Evolutionary conservation across 495 filamentous ascomycete genomes (phyloP).

Genomic region (Penicillium roqueforti): DNA sequence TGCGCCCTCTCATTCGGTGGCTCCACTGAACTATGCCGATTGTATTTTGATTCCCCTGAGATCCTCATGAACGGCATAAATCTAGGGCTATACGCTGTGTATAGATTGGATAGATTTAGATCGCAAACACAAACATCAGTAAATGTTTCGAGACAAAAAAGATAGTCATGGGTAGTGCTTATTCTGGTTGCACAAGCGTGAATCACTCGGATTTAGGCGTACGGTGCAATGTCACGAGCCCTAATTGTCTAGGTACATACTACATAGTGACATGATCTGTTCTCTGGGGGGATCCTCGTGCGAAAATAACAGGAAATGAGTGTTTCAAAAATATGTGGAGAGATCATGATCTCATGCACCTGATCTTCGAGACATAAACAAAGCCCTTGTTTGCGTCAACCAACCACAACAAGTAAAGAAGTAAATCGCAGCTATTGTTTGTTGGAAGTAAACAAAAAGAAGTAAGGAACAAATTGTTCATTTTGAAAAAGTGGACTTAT

Average conservation of each 20-base stretch:
- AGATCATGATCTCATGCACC: conserved; percentile 6
- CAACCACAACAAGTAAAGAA: neutral
- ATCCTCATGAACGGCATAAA: neutral
- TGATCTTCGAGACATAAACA: neutral
- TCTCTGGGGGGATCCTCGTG: neutral
- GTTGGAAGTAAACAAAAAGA: neutral
- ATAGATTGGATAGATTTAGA: neutral
- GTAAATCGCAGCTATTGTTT: neutral
- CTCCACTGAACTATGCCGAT: conserved; percentile 6
- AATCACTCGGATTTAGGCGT: neutral
- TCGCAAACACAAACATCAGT: neutral
- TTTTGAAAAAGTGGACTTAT: neutral
- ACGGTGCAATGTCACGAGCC: neutral
- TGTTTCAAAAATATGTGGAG: neutral
- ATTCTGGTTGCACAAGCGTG: neutral
- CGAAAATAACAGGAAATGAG: neutral
- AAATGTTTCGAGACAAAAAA: neutral
- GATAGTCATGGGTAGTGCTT: neutral
- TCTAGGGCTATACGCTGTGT: neutral
- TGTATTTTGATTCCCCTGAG: conserved; percentile 5
- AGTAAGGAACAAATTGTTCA: neutral
- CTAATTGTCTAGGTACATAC: neutral
- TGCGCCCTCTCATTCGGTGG: neutral
- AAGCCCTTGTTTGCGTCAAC: neutral
- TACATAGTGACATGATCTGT: neutral